Base-by-base conservation (phyloP, 202 grass and related monocot species). In the Cymbopogon flexuosus region DNA sequence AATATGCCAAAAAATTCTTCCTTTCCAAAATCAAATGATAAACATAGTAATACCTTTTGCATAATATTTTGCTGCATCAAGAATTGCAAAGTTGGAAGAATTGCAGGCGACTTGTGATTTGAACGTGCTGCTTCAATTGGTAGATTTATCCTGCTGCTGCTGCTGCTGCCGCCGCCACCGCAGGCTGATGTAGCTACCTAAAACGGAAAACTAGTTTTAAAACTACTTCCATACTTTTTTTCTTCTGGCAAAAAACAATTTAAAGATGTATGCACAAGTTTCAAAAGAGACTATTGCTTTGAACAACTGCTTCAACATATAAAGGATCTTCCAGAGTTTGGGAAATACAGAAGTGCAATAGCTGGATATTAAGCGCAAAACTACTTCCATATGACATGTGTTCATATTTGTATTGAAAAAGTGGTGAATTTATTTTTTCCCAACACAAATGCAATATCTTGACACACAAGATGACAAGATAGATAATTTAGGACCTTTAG, bases 31-130 rank as follows among this genome's bases (percentile, higher is more conserved):
- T 60, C 35, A 82, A 78, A 76, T 31, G 18, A 65, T 35, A 78
- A 23, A 60, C 39, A 13, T 37, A 77, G 39, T 16, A 77, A 84
- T 66, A 99, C 92, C 92, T 95, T 95, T 68, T 99, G 96, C 88
- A 93, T 65, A 46, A 61, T 67, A 91, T 93, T 99, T 91, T 98
- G 96, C 81, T 95, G 90, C 92, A 94, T 63, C 86, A 94, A 84
- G 71, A 94, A 98, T 73, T 91, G 88, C 61, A 99, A 84, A 47
- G 87, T 79, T 54, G 92, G 77, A 72, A 99, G 80, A 88, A 95
- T 65, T 80, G 84, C 39, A n/a, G 80, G 62, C 62, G 65, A 30
- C 57, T 83, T 79, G 29, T 80, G 43, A 70, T 75, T 63, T 62
- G 69, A 65, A 65, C 29, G 67, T 65, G 70, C 82, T 75, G 79